phyloP scores from a whole-genome alignment of 164 flowering plant species.

The Stephania yunnanensis region DNA sequence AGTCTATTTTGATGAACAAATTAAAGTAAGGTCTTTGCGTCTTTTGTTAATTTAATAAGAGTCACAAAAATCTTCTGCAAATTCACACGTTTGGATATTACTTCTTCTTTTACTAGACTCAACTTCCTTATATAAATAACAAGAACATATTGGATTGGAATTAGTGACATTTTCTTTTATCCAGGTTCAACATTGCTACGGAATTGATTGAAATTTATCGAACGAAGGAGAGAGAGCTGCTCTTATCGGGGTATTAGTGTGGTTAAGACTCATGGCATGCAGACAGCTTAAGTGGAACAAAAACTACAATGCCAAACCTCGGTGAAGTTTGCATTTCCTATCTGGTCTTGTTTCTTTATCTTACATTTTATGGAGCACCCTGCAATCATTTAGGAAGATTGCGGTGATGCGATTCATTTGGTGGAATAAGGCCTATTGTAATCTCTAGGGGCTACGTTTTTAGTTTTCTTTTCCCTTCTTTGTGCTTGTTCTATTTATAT shows the following conservation, averaged over 20 bases:
- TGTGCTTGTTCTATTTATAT: no score
- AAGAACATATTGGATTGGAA: not conserved
- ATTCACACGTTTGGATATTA: not conserved
- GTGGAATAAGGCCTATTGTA: no score
- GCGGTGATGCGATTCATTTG: no score
- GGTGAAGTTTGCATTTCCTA: constrained; percentile 14
- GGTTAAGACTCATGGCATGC: constrained; percentile 30
- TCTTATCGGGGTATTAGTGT: constrained; percentile 25
- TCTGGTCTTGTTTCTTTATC: no score
- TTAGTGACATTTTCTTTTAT: not conserved
- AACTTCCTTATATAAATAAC: no score
- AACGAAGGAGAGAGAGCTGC: constrained; percentile 27
- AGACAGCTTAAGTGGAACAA: constrained; percentile 29
- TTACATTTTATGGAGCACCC: constrained; percentile 3
- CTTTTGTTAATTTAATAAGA: not conserved
- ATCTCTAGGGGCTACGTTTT: no score
- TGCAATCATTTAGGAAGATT: no score
- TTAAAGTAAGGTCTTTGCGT: not conserved
- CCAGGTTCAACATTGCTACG: constrained; percentile 28
- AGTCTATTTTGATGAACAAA: not conserved
- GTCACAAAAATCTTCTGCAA: no score
- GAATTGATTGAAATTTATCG: constrained; percentile 22
- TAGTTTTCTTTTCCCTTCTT: no score
- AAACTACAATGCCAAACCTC: constrained; percentile 29
- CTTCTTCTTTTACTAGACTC: not conserved